Evolutionary conservation across 768 basidiomycete species (phyloP).

Genomic region (Neoboletus brunneissimus): DNA sequence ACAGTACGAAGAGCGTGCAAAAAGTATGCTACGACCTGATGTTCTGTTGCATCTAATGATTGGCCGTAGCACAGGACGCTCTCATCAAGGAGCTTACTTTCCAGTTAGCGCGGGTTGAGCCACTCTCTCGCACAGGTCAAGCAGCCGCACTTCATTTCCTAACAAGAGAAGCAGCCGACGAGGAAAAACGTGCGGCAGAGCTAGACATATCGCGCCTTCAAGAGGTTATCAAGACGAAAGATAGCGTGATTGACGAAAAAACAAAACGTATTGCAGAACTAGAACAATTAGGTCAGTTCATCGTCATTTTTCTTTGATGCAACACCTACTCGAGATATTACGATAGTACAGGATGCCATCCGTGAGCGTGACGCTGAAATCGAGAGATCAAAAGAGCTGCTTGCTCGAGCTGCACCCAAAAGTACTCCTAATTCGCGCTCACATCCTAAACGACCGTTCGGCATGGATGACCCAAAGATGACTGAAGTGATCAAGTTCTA

Average conservation of each 20-base stretch:
- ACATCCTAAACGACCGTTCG: constrained; percentile 35
- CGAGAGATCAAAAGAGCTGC: constrained; percentile 46
- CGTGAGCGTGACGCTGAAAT: constrained; percentile 64
- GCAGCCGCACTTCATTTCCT: constrained; percentile 59
- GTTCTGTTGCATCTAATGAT: constrained; percentile 1
- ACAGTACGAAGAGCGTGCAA: constrained; percentile 50
- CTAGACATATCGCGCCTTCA: constrained; percentile 47
- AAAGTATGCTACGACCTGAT: constrained; percentile 39
- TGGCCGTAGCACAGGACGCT: constrained; percentile 52
- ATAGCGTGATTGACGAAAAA: constrained; percentile 40
- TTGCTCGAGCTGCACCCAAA: constrained; percentile 42
- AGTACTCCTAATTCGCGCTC: constrained; percentile 36
- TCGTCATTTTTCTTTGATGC: not conserved
- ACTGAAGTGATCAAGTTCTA: constrained; percentile 68
- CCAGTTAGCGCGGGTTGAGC: constrained; percentile 53
- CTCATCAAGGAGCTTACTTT: constrained; percentile 45
- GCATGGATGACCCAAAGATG: constrained; percentile 55
- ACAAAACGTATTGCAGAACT: constrained; percentile 47
- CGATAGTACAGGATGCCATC: constrained; percentile 48
- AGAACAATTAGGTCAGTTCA: constrained; percentile 45
- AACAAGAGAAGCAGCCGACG: constrained; percentile 70
- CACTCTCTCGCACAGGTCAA: constrained; percentile 49
- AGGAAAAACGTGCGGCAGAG: constrained; percentile 55
- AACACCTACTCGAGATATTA: constrained; percentile 1
- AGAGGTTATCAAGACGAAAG: constrained; percentile 41